phyloP scores from a whole-genome alignment of 768 basidiomycete species.

The Termitomyces sp. region DNA sequence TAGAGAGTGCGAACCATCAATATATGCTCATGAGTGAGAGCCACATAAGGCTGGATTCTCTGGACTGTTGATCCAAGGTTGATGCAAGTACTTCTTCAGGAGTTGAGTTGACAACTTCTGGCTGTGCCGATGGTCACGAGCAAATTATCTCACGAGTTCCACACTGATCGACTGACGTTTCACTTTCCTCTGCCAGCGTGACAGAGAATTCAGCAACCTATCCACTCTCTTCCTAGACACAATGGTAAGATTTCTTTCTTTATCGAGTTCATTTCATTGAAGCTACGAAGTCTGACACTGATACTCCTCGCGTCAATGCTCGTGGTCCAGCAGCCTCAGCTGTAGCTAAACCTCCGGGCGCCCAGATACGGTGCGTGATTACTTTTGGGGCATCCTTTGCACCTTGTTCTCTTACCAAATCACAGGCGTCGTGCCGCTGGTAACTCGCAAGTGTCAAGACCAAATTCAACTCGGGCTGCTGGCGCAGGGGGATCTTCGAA shows the following conservation, averaged over 20 bases:
- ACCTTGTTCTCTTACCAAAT: conserved; percentile 1
- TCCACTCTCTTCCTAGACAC: conserved; percentile 15
- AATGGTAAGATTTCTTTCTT: conserved; percentile 29
- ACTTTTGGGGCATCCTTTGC: neutral
- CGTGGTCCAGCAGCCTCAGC: conserved; percentile 35
- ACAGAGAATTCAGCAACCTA: conserved; percentile 1
- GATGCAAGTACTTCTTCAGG: no score
- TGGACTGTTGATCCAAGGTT: neutral
- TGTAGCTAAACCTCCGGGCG: conserved; percentile 72
- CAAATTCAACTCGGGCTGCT: conserved; percentile 85
- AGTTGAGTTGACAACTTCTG: neutral
- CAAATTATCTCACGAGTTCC: conserved; percentile 14
- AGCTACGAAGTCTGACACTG: conserved; percentile 71
- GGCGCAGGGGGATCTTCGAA: conserved; percentile 95
- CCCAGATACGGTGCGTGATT: conserved; percentile 68
- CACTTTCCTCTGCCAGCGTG: conserved; percentile 19
- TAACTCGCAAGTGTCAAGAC: conserved; percentile 53
- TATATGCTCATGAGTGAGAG: neutral
- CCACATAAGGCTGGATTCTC: neutral
- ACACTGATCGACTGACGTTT: conserved; percentile 20
- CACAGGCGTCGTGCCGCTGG: conserved; percentile 70
- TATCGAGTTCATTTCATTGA: neutral
- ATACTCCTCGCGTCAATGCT: conserved; percentile 46
- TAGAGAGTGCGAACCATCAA: neutral
- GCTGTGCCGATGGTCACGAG: neutral